These are phyloP conservation scores for Hamamelis virginiana DNA, from an alignment of 164 flowering plant species.

Conservation along the genomic window DNA sequence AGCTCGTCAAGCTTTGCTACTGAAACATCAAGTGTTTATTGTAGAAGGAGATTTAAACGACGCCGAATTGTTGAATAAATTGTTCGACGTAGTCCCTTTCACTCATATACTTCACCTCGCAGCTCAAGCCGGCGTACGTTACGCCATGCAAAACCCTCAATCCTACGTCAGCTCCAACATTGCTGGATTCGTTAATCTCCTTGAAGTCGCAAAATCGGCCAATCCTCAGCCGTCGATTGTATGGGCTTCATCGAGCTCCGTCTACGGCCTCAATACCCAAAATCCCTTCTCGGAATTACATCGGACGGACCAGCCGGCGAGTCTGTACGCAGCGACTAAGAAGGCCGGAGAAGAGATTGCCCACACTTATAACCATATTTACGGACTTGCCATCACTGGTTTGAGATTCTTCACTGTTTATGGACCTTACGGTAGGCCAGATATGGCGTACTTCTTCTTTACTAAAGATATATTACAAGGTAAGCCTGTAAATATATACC, in stretches of 20 bases:
- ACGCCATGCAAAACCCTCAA: conserved; percentile 89
- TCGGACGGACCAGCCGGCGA: conserved; percentile 87
- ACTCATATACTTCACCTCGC: conserved; percentile 91
- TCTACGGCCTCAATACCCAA: conserved; percentile 80
- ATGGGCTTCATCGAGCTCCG: conserved; percentile 94
- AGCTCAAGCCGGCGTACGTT: conserved; percentile 90
- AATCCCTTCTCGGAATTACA: conserved; percentile 75
- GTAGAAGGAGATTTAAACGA: conserved; percentile 87
- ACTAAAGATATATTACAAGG: conserved; percentile 79
- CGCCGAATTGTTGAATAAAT: conserved; percentile 45
- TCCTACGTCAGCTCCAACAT: conserved; percentile 79
- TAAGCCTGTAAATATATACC: conserved; percentile 54
- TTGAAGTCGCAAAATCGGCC: conserved; percentile 64
- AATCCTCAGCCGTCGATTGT: conserved; percentile 86
- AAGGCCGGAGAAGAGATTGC: conserved; percentile 96
- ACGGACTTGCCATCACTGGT: conserved; percentile 83
- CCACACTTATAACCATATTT: conserved; percentile 88
- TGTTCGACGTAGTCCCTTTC: conserved; percentile 83
- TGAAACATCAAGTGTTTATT: conserved; percentile 57
- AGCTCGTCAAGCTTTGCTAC: conserved; percentile 56
- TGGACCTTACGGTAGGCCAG: conserved; percentile 94
- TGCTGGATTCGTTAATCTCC: conserved; percentile 76
- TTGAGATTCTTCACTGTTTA: conserved; percentile 88
- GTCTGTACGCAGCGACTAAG: conserved; percentile 92
- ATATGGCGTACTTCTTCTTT: conserved; percentile 96